These are phyloP conservation scores for Sporobolomyces pararoseus DNA, from an alignment of 768 basidiomycete species.

Conservation along the genomic window DNA sequence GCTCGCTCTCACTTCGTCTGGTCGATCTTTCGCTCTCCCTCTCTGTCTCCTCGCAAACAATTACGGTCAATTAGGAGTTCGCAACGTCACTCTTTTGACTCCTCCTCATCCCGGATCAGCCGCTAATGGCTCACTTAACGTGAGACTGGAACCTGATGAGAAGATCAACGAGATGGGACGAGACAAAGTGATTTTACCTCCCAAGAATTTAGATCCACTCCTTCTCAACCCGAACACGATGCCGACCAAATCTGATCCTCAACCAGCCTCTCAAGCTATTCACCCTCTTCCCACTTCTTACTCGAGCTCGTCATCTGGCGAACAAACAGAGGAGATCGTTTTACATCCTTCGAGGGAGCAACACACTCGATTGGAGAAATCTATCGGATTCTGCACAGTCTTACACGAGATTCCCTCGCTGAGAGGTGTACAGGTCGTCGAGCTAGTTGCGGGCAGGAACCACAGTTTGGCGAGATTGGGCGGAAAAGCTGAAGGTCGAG, in stretches of 20 bases:
- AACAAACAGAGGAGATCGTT: conserved; percentile 2
- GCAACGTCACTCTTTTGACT: conserved; percentile 57
- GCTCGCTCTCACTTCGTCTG: conserved; percentile 54
- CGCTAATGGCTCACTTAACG: conserved; percentile 39
- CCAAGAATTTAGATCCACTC: conserved; percentile 56
- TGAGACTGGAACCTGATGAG: conserved; percentile 36
- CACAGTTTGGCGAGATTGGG: conserved; percentile 63
- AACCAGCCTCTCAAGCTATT: conserved; percentile 51
- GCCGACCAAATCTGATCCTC: conserved; percentile 52
- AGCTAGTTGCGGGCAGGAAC: conserved; percentile 68
- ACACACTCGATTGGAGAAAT: conserved; percentile 41
- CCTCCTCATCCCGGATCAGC: conserved; percentile 24
- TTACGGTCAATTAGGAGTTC: conserved; percentile 77
- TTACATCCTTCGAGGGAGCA: conserved; percentile 45
- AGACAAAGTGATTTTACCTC: conserved; percentile 52
- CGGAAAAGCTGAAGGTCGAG: conserved; percentile 61
- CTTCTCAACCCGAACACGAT: conserved; percentile 52
- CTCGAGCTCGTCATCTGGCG: conserved; percentile 41
- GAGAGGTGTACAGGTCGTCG: conserved; percentile 60
- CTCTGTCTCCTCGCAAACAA: conserved; percentile 69
- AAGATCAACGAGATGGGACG: conserved; percentile 28
- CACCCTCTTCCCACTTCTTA: conserved; percentile 32
- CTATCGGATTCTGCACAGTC: conserved; percentile 63
- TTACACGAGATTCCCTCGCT: conserved; percentile 76
- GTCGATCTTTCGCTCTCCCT: conserved; percentile 75